Conservation (phyloP, 2,329 filamentous ascomycete genomes). For the Coniella lustricola region DNA sequence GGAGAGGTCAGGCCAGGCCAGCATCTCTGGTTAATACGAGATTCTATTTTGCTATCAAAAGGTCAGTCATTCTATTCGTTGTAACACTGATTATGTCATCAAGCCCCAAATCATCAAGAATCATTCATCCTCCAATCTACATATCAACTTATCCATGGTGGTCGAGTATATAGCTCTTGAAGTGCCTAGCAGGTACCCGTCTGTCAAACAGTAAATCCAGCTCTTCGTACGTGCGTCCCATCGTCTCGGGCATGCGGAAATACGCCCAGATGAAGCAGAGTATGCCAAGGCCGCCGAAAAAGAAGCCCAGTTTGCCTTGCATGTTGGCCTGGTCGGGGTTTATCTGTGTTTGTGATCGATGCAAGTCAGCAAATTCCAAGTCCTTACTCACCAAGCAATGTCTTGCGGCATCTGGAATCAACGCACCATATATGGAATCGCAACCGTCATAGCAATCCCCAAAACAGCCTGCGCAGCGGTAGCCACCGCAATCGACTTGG, state of each 20-base stretch:
- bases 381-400: no score
- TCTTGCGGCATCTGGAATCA: no score
- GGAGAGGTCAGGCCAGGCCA: no score
- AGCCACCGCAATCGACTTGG: slow-evolving; percentile 38
- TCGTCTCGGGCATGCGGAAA: slow-evolving; percentile 24
- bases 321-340: slow-evolving; percentile 36
- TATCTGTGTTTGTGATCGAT: slow-evolving; percentile 20
- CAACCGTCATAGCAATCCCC: slow-evolving; percentile 36
- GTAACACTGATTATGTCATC: no score
- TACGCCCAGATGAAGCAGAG: slow-evolving; percentile 32
- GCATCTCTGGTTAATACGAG: no score
- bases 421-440: slow-evolving; percentile 33
- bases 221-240: slow-evolving; percentile 24
- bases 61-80: no score
- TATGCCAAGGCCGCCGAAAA: slow-evolving; percentile 31
- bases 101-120: no score
- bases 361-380: not conserved
- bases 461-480: slow-evolving; percentile 35
- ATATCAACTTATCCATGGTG: no score
- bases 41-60: no score
- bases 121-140: no score
- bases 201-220: slow-evolving; percentile 43
- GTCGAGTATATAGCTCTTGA: slow-evolving; percentile 46
- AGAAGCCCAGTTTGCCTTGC: slow-evolving; percentile 35
- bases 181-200: slow-evolving; percentile 63